These are phyloP conservation scores for Trichoderma koningii DNA, from an alignment of 2,329 filamentous ascomycete genomes.

Conservation along the genomic window DNA sequence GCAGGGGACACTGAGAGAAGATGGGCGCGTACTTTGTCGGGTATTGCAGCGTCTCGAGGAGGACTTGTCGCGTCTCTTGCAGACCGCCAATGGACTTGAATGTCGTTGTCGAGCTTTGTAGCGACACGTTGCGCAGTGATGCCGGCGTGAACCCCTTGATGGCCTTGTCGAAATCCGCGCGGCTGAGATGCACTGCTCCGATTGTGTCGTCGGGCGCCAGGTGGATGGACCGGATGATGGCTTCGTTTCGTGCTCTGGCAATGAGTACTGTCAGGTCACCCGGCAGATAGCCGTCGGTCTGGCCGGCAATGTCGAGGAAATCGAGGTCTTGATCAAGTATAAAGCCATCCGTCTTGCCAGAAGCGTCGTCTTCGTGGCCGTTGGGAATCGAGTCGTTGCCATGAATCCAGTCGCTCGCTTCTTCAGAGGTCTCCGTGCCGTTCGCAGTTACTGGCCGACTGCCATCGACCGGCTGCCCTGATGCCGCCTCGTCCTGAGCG, in stretches of 20 bases:
- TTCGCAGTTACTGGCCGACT: slow-evolving; percentile 61
- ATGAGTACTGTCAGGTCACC: slow-evolving; percentile 87
- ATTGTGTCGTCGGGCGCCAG: slow-evolving; percentile 50
- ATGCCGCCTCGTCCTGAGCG: slow-evolving; percentile 41
- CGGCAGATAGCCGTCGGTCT: slow-evolving; percentile 97
- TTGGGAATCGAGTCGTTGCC: slow-evolving; percentile 63
- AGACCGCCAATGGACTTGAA: slow-evolving; percentile 92
- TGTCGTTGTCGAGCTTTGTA: slow-evolving; percentile 89
- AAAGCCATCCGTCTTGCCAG: slow-evolving; percentile 60
- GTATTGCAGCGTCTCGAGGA: slow-evolving; percentile 94
- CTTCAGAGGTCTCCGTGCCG: slow-evolving; percentile 54
- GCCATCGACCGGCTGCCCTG: slow-evolving; percentile 44
- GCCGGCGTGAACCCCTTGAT: slow-evolving; percentile 92
- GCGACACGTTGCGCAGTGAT: slow-evolving; percentile 87
- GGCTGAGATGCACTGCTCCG: slow-evolving; percentile 62
- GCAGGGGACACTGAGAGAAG: slow-evolving; percentile 91
- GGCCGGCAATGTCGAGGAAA: slow-evolving; percentile 87
- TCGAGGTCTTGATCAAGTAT: slow-evolving; percentile 76
- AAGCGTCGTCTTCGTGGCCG: slow-evolving; percentile 40
- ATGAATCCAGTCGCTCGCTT: slow-evolving; percentile 73
- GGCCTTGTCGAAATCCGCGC: slow-evolving; percentile 78
- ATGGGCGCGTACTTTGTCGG: slow-evolving; percentile 98
- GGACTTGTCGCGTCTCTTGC: slow-evolving; percentile 79
- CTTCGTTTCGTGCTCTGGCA: slow-evolving; percentile 85
- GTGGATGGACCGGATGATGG: slow-evolving; percentile 79